phyloP scores from a whole-genome alignment of 2,329 filamentous ascomycete genomes.

The Fusarium beomiforme region DNA sequence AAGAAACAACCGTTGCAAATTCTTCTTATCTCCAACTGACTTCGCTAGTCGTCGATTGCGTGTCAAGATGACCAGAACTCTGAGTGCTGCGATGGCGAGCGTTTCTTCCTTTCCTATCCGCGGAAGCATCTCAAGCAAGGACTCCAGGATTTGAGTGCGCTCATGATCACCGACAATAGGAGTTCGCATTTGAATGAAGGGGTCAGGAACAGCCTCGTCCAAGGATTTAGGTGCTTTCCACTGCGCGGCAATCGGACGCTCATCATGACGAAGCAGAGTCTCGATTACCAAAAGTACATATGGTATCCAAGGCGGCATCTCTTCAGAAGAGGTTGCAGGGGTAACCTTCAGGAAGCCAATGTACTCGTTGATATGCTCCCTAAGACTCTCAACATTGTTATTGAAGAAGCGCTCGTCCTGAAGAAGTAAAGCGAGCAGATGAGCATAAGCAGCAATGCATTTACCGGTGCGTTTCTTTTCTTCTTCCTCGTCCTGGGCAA shows the following conservation, averaged over 20 bases:
- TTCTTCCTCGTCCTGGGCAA: constrained; percentile 69
- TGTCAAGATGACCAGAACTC: constrained; percentile 88
- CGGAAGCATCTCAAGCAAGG: constrained; percentile 84
- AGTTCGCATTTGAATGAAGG: constrained; percentile 69
- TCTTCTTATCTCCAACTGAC: constrained; percentile 84
- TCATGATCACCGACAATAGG: constrained; percentile 67
- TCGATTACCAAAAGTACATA: constrained; percentile 92
- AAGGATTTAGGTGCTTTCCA: constrained; percentile 71
- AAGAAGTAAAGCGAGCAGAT: constrained; percentile 87
- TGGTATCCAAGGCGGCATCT: constrained; percentile 91
- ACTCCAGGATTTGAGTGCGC: constrained; percentile 76
- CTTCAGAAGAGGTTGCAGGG: constrained; percentile 73
- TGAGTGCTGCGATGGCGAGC: constrained; percentile 82
- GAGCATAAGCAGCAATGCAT: constrained; percentile 86
- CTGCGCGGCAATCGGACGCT: constrained; percentile 77
- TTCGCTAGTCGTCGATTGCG: constrained; percentile 79
- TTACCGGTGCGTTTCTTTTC: constrained; percentile 70
- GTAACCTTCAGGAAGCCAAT: constrained; percentile 81
- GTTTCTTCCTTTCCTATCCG: constrained; percentile 88
- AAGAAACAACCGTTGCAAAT: constrained; percentile 88
- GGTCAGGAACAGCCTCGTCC: constrained; percentile 59
- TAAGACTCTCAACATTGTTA: constrained; percentile 77
- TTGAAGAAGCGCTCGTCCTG: constrained; percentile 85
- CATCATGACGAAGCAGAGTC: constrained; percentile 88
- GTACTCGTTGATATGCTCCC: constrained; percentile 79